phyloP scores from a whole-genome alignment of 179 eudicot species.

The Silene coronaria region DNA sequence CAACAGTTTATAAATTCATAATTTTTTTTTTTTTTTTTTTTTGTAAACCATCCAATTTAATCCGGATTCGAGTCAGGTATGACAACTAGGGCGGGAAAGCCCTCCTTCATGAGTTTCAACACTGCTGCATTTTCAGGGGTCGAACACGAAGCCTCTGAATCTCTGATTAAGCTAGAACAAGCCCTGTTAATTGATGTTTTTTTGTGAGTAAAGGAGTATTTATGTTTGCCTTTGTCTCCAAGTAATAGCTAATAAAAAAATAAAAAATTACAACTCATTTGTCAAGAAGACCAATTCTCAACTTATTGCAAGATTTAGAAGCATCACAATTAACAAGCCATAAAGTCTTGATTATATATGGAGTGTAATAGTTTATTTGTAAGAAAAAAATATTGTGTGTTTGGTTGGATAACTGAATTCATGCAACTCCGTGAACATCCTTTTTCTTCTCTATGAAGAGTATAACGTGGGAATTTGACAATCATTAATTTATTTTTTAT shows the following conservation, averaged over 20 bases:
- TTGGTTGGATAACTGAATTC: constrained; percentile 20
- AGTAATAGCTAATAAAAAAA: not conserved
- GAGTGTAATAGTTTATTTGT: not conserved
- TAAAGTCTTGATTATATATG: constrained; percentile 9
- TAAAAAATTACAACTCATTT: not conserved
- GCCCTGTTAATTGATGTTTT: no score
- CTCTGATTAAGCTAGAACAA: no score
- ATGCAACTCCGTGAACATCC: constrained; percentile 2
- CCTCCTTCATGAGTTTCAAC: no score
- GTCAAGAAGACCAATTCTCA: constrained; percentile 14
- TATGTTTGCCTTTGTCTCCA: constrained; percentile 15
- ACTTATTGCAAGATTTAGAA: constrained; percentile 10
- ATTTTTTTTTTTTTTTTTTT: no score
- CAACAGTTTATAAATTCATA: no score
- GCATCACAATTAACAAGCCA: not conserved
- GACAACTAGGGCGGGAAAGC: no score
- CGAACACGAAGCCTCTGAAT: no score
- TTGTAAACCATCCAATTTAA: no score
- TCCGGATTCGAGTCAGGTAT: no score
- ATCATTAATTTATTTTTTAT: not conserved
- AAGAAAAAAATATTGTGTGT: constrained; percentile 13
- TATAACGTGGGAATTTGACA: constrained; percentile 13
- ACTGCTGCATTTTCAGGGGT: no score
- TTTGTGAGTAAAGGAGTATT: no score
- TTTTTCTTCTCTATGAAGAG: not conserved